Conservation (phyloP, 257 asterid species). For the Solanum etuberosum region DNA sequence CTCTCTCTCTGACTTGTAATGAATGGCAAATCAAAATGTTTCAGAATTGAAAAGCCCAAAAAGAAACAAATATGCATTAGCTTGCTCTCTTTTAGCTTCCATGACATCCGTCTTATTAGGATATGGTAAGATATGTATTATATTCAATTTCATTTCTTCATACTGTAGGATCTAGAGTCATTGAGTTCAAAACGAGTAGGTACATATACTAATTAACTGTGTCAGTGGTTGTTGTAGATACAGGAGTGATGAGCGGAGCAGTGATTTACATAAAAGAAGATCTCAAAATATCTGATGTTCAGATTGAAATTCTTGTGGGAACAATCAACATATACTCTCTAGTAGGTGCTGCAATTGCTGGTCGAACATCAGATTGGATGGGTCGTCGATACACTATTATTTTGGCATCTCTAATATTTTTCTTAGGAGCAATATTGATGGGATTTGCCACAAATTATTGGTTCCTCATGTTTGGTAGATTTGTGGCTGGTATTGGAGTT, state of each 20-base stretch:
- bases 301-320: constrained; percentile 25
- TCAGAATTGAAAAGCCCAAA: not conserved
- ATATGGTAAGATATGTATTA: constrained; percentile 18
- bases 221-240: not conserved
- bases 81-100: constrained; percentile 38
- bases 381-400: constrained; percentile 29
- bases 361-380: constrained; percentile 8
- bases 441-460: constrained; percentile 24
- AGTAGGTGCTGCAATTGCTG: constrained; percentile 29
- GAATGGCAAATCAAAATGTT: no score
- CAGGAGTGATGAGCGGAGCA: not conserved
- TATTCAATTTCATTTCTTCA: not conserved
- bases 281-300: constrained; percentile 16
- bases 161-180: no score
- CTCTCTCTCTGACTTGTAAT: no score
- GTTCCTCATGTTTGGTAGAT: not conserved
- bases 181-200: not conserved
- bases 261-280: constrained; percentile 8
- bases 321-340: constrained; percentile 23
- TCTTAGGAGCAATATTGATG: constrained; percentile 30
- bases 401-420: constrained; percentile 7
- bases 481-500: constrained; percentile 1
- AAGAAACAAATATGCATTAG: constrained; percentile 32
- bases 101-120: constrained; percentile 36
- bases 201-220: no score